Conservation (phyloP, 768 basidiomycete genomes). For the Boletus subparvulus region DNA sequence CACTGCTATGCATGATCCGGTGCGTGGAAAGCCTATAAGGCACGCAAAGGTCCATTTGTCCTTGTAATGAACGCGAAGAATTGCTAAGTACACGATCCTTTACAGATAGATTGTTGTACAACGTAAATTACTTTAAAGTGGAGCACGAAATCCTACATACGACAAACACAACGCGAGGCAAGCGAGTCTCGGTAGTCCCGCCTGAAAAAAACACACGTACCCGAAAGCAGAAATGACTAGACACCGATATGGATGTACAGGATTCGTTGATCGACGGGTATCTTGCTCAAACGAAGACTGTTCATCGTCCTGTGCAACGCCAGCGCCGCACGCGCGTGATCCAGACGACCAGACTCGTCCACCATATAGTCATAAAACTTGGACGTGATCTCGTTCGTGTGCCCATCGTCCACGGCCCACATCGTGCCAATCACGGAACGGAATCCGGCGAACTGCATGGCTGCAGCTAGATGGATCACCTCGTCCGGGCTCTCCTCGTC, state of each 20-base stretch:
- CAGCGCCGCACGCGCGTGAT: conserved; percentile 4
- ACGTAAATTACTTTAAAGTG: too few relatives aligned
- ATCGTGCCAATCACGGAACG: conserved; percentile 8
- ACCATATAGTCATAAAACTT: conserved; percentile 10
- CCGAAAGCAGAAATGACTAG: not conserved
- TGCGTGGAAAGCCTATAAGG: too few relatives aligned
- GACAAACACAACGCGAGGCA: too few relatives aligned
- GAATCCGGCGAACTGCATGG: conserved; percentile 7
- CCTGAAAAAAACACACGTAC: too few relatives aligned
- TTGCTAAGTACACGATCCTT: too few relatives aligned
- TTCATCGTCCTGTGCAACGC: conserved; percentile 7
- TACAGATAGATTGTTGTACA: too few relatives aligned
- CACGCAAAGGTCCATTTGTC: too few relatives aligned
- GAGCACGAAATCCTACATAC: too few relatives aligned
- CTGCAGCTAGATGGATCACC: not conserved
- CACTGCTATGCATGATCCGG: too few relatives aligned
- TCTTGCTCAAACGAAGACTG: not conserved
- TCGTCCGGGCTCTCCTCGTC: conserved; percentile 1
- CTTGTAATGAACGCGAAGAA: too few relatives aligned
- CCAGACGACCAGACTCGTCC: not conserved
- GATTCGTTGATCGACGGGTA: conserved; percentile 14
- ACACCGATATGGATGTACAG: conserved; percentile 16
- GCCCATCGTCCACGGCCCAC: not conserved
- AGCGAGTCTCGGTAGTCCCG: too few relatives aligned
- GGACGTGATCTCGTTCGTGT: conserved; percentile 2